These are phyloP conservation scores for Aspergillus uvarum DNA, from an alignment of 2,329 filamentous ascomycete species.

Conservation along the genomic window DNA sequence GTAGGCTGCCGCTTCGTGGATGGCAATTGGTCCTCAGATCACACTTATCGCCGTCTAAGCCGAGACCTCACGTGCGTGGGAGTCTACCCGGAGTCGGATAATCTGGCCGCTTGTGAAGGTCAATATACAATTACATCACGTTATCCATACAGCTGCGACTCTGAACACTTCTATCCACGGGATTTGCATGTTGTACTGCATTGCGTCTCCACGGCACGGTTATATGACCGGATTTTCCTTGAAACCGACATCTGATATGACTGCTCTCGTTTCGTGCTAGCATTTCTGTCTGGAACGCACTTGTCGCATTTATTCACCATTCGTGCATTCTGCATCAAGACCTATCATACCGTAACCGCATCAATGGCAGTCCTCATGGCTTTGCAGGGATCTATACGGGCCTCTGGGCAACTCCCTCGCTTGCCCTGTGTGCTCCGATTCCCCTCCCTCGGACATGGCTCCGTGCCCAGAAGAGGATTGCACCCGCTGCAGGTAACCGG, in stretches of 20 bases:
- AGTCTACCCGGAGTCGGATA: slow-evolving; percentile 5
- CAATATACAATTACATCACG: background rate
- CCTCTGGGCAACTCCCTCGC: slow-evolving; percentile 10
- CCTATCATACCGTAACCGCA: background rate
- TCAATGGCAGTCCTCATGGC: slow-evolving; percentile 20
- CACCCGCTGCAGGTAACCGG: slow-evolving; percentile 1
- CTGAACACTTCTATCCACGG: too few species aligned
- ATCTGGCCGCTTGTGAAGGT: slow-evolving; percentile 3
- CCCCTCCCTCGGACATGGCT: background rate
- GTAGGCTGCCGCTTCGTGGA: slow-evolving; percentile 4
- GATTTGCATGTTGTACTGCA: background rate
- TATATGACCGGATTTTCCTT: background rate
- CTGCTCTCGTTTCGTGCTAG: background rate
- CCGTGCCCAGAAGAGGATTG: slow-evolving; percentile 5
- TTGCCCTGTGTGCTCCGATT: background rate
- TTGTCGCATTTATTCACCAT: background rate
- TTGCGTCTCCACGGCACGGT: background rate
- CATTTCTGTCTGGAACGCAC: background rate
- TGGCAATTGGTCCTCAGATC: slow-evolving; percentile 9
- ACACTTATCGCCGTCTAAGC: background rate
- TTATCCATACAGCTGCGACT: background rate
- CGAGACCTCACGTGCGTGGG: slow-evolving; percentile 4
- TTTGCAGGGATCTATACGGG: slow-evolving; percentile 13
- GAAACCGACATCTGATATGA: background rate
- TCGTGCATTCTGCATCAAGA: background rate